These are phyloP conservation scores for Phyllosticta citrichinensis DNA, from an alignment of 2,329 filamentous ascomycete genomes.

Conservation along the genomic window DNA sequence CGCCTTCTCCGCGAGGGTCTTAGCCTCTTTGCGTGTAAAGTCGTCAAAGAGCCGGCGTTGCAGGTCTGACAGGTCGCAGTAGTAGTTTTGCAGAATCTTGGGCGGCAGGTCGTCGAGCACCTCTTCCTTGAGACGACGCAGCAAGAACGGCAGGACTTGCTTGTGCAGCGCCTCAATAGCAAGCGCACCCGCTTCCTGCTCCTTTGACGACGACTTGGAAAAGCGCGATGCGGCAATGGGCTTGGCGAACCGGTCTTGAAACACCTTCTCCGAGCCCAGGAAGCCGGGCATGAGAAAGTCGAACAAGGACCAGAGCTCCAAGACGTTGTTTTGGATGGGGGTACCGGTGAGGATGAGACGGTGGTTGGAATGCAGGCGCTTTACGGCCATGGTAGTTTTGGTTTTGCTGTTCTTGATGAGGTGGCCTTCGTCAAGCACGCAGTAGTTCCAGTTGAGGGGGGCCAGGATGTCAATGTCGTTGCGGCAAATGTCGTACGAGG, in stretches of 20 bases:
- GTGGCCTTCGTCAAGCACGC: conserved; percentile 93
- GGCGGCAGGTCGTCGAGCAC: conserved; percentile 92
- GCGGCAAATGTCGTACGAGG: conserved; percentile 94
- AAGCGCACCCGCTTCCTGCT: conserved; percentile 91
- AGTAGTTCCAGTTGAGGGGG: conserved; percentile 90
- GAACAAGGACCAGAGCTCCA: conserved; percentile 95
- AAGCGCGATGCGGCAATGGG: conserved; percentile 90
- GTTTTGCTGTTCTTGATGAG: conserved; percentile 98
- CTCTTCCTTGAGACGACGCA: conserved; percentile 94
- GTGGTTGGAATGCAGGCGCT: conserved; percentile 82
- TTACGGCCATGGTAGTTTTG: conserved; percentile 89
- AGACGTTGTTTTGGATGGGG: conserved; percentile 93
- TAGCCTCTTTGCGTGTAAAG: conserved; percentile 88
- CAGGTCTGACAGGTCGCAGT: conserved; percentile 91
- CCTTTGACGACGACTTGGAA: conserved; percentile 94
- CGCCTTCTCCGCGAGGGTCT: conserved; percentile 75
- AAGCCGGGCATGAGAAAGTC: conserved; percentile 99
- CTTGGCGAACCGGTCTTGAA: conserved; percentile 88
- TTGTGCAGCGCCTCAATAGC: conserved; percentile 98
- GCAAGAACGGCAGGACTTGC: conserved; percentile 90
- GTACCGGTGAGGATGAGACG: conserved; percentile 93
- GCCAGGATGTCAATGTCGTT: conserved; percentile 84
- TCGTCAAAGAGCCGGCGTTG: conserved; percentile 95
- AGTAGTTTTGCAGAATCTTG: conserved; percentile 99
- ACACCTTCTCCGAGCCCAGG: conserved; percentile 92